These are phyloP conservation scores for Cystobasidium pallidum DNA, from an alignment of 1,284 basidiomycete genomes.

Conservation along the genomic window DNA sequence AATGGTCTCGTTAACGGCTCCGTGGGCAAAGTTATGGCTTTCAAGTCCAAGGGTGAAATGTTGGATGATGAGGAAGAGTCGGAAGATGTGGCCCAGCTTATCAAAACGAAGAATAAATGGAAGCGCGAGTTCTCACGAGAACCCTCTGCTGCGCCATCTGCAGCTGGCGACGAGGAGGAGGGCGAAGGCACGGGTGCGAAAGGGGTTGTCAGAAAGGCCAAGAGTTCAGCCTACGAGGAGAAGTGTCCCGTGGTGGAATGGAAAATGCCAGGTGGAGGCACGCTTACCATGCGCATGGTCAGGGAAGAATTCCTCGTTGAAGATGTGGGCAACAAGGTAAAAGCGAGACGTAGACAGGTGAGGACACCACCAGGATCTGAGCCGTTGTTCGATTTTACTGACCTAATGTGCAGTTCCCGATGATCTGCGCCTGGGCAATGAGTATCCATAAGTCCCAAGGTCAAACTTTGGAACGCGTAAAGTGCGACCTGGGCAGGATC, in stretches of 20 bases:
- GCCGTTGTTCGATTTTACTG: conserved; percentile 1
- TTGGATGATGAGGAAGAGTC: conserved; percentile 52
- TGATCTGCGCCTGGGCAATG: conserved; percentile 91
- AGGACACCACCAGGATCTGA: not conserved
- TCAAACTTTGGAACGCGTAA: conserved; percentile 72
- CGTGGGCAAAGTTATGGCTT: conserved; percentile 73
- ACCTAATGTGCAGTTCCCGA: conserved; percentile 65
- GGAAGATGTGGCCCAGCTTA: conserved; percentile 52
- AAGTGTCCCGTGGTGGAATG: conserved; percentile 78
- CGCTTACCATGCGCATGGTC: conserved; percentile 65
- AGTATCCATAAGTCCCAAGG: conserved; percentile 87
- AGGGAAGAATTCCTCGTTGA: conserved; percentile 83
- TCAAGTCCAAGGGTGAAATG: conserved; percentile 60
- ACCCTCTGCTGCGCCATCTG: conserved; percentile 17
- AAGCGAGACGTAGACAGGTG: conserved; percentile 60
- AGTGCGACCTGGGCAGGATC: conserved; percentile 62
- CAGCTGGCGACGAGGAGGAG: conserved; percentile 23
- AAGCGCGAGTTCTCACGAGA: not conserved
- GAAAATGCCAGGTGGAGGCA: conserved; percentile 64
- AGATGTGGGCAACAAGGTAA: conserved; percentile 73
- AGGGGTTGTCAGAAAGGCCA: conserved; percentile 45
- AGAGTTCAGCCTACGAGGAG: conserved; percentile 51
- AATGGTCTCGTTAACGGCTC: conserved; percentile 80
- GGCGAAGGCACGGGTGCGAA: conserved; percentile 45
- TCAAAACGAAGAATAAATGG: not conserved